Base-by-base conservation (phyloP, 2,329 filamentous ascomycete species). In the Raffaelea deltoideospora region DNA sequence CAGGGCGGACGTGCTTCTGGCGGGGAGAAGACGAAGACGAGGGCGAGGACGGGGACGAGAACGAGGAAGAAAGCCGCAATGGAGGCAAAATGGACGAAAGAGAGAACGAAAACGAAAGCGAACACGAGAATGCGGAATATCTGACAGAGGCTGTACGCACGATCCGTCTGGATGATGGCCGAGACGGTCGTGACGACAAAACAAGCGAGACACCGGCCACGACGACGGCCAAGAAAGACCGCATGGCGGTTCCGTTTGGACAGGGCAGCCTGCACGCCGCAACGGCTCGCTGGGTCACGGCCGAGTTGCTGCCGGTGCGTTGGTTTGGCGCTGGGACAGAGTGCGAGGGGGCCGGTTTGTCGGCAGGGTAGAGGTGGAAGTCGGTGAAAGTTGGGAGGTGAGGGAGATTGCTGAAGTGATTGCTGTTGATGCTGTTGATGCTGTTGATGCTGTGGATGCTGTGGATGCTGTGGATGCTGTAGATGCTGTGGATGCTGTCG, bases 231-330 rank as follows among this genome's bases (percentile, higher is more conserved):
- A 56, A 53, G 29, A 60, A 50, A 35, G 68, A 74, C 41, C 63
- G 58, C 43, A 57, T 55, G 2, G 44, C 56, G 13, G 54, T 59
- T 39, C 69, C 71, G 0, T 73, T 75, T 46, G 71, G 72, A 0
- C 57, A 70, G 37, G 72, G 72, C 0, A 69, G 63, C 33, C 54
- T 58, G 43, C 72, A 78, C 43, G 61, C 72, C 0, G 62, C 60
- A 30, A 78, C 73, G n/a, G 72, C 68, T 13, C 59, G 72, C 42
- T 78, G 72, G 71, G 66, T 77, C 18, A 59, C 58, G 1, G 59
- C 63, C 22, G 54, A 69, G 47, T 43, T 78, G 27, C 43, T 76
- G 15, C 64, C 68, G 0, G 55, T 64, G 1, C 52, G 55, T 36
- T 75, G 69, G 58, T 69, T 61, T 41, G 60, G 67, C 40, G 59